Base-by-base conservation (phyloP, 75 land plant genomes). In the Sequoia sempervirens region DNA sequence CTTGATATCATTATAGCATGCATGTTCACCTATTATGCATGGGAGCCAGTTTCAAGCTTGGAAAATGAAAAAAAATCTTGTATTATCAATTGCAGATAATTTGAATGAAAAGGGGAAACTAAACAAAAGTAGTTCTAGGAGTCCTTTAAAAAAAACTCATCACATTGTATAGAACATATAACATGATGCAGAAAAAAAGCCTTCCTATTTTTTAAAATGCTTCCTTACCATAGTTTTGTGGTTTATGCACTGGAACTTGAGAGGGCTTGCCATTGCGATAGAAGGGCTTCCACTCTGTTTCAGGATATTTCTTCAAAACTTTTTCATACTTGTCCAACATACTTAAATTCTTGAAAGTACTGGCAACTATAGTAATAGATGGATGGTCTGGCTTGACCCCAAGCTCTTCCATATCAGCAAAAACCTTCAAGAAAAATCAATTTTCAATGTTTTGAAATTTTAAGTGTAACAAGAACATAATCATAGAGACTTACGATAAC, bases 331-430 rank as follows among this genome's bases (percentile, higher is more conserved):
- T 94, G 81, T 97, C 98, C 66, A 85, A 2, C 91, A 93, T 93
- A 20, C 90, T 94, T 41, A 97, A 82, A 84, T 90, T 90, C 81
- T 87, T 82, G 84, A 96, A 96, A 17, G 93, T 94, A 32, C 87
- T 80, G 45, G 95, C 94, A 61, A 97, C 89, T 86, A 90, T 96
- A 43, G 68, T 41, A 37, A 96, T 92, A 38, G 92, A 83, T 32
- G 80, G 74, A 37, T 37, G 26, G 75, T 91, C 90, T 30, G 98
- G 99, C 37, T 82, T 88, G 15, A 97, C 83, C n/a, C 91, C 90
- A 32, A 97, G 92, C 84, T 97, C 99, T 86, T 97, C 99, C 99
- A 97, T 95, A 86, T 97, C 99, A 81, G 99, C 99, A 90, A 97
- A 97, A 75, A 90, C 76, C 96, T 94, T 81, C 66, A 85, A 54